phyloP scores from a whole-genome alignment of 2,329 filamentous ascomycete species.

The Epichloe festucae region DNA sequence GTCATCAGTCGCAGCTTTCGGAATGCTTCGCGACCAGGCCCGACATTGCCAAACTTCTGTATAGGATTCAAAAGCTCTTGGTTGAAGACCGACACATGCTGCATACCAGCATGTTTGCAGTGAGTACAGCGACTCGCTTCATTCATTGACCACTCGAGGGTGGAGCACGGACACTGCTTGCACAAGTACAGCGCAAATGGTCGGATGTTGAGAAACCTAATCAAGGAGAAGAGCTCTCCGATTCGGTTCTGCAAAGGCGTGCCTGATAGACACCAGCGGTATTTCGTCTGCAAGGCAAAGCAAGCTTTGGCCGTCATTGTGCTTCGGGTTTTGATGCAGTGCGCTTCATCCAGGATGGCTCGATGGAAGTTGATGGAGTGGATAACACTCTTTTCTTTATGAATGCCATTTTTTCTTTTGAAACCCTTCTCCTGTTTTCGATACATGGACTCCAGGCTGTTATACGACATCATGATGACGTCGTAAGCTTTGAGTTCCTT shows the following conservation, averaged over 20 bases:
- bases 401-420: constrained; percentile 62
- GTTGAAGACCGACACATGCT: constrained; percentile 59
- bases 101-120: constrained; percentile 39
- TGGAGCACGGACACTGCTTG: constrained; percentile 69
- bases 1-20: constrained; percentile 77
- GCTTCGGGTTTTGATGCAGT: constrained; percentile 83
- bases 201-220: constrained; percentile 78
- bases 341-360: constrained; percentile 86
- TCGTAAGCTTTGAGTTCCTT: constrained; percentile 72
- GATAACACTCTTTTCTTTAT: constrained; percentile 70
- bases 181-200: constrained; percentile 94
- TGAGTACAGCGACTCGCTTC: constrained; percentile 55
- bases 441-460: constrained; percentile 78
- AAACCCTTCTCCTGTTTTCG: constrained; percentile 89
- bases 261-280: constrained; percentile 92
- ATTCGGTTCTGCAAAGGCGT: constrained; percentile 96
- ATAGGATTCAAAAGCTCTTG: constrained; percentile 87
- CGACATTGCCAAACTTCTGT: constrained; percentile 46
- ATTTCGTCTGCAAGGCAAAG: constrained; percentile 75
- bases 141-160: constrained; percentile 72
- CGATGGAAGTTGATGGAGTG: constrained; percentile 82
- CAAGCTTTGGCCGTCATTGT: constrained; percentile 92
- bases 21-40: constrained; percentile 57
- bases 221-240: constrained; percentile 88
- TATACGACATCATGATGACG: constrained; percentile 96